Evolutionary conservation across 1,139 yeast species (phyloP).

Genomic region (Candida tropicalis): DNA sequence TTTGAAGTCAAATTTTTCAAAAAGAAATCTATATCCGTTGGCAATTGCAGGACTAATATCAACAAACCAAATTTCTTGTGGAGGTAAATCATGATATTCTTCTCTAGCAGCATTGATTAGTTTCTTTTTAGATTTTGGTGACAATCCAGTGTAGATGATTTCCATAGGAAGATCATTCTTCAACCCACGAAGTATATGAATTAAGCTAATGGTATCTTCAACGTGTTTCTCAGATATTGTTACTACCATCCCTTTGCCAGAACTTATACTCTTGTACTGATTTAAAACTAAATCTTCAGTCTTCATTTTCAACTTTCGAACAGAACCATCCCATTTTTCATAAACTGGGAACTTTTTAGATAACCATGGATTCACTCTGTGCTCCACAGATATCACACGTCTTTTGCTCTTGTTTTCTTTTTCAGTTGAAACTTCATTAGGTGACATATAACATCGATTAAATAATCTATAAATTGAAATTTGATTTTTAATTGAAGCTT

Average conservation of each 20-base stretch:
- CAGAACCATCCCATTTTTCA: conserved; percentile 50
- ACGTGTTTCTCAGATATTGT: conserved; percentile 35
- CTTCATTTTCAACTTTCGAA: conserved; percentile 39
- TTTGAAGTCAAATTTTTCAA: conserved; percentile 48
- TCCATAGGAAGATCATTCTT: conserved; percentile 41
- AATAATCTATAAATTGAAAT: conserved; percentile 47
- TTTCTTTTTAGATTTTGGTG: conserved; percentile 24
- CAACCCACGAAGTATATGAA: conserved; percentile 33
- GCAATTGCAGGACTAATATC: conserved; percentile 38
- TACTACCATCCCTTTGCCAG: conserved; percentile 42
- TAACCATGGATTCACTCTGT: background rate
- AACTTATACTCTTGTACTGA: conserved; percentile 12
- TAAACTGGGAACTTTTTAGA: conserved; percentile 40
- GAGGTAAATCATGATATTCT: conserved; percentile 27
- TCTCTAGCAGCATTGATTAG: conserved; percentile 30
- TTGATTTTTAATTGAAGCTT: conserved; percentile 26
- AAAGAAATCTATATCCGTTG: conserved; percentile 26
- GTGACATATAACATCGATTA: conserved; percentile 47
- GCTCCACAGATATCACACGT: background rate
- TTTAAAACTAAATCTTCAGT: conserved; percentile 25
- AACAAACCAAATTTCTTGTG: conserved; percentile 48
- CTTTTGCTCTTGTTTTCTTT: conserved; percentile 8
- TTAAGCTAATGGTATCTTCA: conserved; percentile 28
- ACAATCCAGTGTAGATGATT: conserved; percentile 28
- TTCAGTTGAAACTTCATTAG: no score